Evolutionary conservation across 805 yeast species (phyloP), one percentile per base, ranked within the genome.

Genomic region (Metschnikowia gelsemii): DNA sequence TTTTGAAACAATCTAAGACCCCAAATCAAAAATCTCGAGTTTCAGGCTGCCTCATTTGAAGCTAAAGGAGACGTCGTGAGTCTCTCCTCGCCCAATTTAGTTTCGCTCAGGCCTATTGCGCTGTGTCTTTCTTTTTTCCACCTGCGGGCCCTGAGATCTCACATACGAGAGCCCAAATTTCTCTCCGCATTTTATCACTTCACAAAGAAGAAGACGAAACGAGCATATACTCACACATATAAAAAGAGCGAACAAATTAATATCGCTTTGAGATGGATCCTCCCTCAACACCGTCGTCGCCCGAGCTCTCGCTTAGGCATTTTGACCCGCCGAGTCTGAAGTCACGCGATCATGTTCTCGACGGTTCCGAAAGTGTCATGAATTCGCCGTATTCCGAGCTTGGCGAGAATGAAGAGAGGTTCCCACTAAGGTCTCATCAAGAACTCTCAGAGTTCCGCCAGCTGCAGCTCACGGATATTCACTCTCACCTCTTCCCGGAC

Each of bases 251-350:
- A 8, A 9, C 11, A 12, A 27, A 5, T 13, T 9, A 28, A 28
- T 9, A 28, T 5, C 7, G 12, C 31, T 6, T 28, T 2, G 18
- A 1, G 2, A 36, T 29, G 32, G 40, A 29, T 18, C 9, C 35
- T 6, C 37, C 38, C 14, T 19, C 29, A 11, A 21, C 43, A n/a
- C 33, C 43, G 30, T 34, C 29, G 33, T 28, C 38, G 38, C 43
- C 43, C 16, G 37, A 16, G 13, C 30, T 29, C 13, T 39, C 43
- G 30, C 21, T 27, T 18, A 32, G 42, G 23, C 37, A 38, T 18
- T 38, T 38, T 23, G 37, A 38, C 32, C 25, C 13, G 13, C 31
- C 25, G 17, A 5, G 7, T 31, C 22, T 8, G 24, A 18, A 13
- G 20, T 5, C 25, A 7, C 35, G 14, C 5, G 23, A 14, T 37